Base-by-base conservation (phyloP, 495 filamentous ascomycete species). In the Cetradonia linearis region DNA sequence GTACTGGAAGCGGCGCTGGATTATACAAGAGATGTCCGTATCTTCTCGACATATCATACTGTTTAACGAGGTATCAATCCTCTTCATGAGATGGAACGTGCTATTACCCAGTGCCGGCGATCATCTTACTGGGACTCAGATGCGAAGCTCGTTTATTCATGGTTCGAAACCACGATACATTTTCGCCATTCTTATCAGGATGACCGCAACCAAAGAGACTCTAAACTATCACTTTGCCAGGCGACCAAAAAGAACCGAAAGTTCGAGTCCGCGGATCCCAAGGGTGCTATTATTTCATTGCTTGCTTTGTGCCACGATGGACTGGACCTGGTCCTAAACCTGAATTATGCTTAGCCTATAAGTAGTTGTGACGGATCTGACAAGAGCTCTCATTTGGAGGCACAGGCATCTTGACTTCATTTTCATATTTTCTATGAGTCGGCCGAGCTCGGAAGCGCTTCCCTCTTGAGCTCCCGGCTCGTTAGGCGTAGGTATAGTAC, bases 1-100 rank as follows among this genome's bases (percentile, higher is more conserved):
- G 14, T 53, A 49, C 30, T 60, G 38, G 46, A 49, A 20, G 25
- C 58, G 46, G 9, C 58, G 58, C 23, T 47, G 47, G 56, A 59
- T 59, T 14, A 59, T 59, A 47, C 56, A 59, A 49, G 56, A 59
- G 47, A 59, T 40, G 42, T 59, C 56, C n/a, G 56, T 36, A 18
- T 49, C 56, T n/a, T 30, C 30, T 49, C 38, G 42, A 36, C 56
- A 48, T 20, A 31, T 59, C 10, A 8, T 59, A 30, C 16, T 59
- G 20, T 46, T 25, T 20, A 25, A 40, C 14, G 55, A 57, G 6
- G 16, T 9, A 57, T 8, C 36, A 11, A 57, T 57, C 37, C 36
- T 30, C 55, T 57, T 20, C 20, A 57, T 23, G 27, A 57, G 8
- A 40, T 57, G 55, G 55, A 57, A 8, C 31, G 27, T 40, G 34